These are phyloP conservation scores for Tagetes erecta DNA, from an alignment of 129 eudicot genomes.

Conservation along the genomic window DNA sequence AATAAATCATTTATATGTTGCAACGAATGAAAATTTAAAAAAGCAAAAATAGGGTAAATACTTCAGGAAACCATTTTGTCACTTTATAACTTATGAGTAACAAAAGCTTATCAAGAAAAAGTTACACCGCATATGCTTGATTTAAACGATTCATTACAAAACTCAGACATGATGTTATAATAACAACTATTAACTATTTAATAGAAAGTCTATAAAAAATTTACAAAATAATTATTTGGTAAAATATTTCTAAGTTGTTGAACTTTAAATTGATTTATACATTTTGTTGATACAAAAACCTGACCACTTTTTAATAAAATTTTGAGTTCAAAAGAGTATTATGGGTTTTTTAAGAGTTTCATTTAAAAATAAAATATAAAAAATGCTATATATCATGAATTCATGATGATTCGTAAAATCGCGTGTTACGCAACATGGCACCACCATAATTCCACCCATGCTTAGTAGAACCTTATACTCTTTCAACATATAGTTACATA, in stretches of 20 bases:
- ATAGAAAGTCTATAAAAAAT: background rate
- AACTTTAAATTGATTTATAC: slow-evolving; percentile 3
- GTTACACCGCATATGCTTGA: background rate
- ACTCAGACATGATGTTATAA: background rate
- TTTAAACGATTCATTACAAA: background rate
- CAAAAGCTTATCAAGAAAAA: background rate
- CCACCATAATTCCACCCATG: slow-evolving; percentile 16
- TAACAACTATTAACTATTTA: background rate
- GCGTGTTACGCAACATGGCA: slow-evolving; percentile 7
- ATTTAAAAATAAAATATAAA: background rate
- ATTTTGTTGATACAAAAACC: background rate
- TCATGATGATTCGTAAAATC: background rate
- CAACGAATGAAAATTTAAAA: background rate
- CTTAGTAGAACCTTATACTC: slow-evolving; percentile 5
- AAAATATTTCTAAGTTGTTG: background rate
- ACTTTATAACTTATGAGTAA: background rate
- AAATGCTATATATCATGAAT: slow-evolving; percentile 1
- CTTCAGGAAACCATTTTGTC: background rate
- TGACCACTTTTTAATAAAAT: background rate
- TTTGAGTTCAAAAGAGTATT: slow-evolving; percentile 14
- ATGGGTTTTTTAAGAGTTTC: slow-evolving; percentile 6
- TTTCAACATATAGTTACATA: slow-evolving; percentile 21
- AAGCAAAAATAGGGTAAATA: background rate
- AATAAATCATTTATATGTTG: background rate
- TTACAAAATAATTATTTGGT: slow-evolving; percentile 3